Conservation (phyloP, 139 green algal genomes). For the Astrephomene gubernaculifera region DNA sequence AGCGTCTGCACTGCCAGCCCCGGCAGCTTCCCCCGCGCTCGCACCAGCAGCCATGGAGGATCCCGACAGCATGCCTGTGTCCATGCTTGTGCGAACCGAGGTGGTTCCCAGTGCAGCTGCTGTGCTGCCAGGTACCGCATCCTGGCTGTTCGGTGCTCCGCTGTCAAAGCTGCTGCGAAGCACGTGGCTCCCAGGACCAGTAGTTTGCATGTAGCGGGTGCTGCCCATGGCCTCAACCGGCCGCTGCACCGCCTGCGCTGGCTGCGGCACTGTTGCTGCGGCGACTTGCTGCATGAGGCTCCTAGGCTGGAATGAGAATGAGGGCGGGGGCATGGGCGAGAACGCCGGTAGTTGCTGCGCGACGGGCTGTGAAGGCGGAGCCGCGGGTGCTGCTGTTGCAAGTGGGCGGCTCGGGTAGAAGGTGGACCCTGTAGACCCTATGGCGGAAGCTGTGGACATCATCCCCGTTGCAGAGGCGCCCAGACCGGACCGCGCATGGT, state of each 20-base stretch:
- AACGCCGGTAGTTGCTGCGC: background rate
- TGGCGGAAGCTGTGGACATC: no score
- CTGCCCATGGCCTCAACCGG: background rate
- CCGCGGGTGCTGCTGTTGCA: background rate
- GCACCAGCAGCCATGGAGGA: background rate
- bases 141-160: background rate
- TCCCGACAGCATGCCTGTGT: background rate
- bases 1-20: background rate
- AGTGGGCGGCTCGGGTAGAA: no score
- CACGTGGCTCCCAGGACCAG: background rate
- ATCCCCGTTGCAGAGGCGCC: no score
- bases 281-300: slow-evolving; percentile 41
- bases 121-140: background rate
- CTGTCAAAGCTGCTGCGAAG: background rate
- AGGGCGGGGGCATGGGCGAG: slow-evolving; percentile 33
- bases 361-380: background rate
- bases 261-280: background rate
- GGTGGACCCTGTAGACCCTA: no score
- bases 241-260: background rate
- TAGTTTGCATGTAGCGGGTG: background rate
- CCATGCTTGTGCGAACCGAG: background rate
- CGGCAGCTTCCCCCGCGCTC: background rate
- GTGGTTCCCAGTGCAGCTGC: background rate
- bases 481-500: no score
- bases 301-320: slow-evolving; percentile 31